Base-by-base conservation (phyloP, 164 flowering plant species). In the Berberis thunbergii region DNA sequence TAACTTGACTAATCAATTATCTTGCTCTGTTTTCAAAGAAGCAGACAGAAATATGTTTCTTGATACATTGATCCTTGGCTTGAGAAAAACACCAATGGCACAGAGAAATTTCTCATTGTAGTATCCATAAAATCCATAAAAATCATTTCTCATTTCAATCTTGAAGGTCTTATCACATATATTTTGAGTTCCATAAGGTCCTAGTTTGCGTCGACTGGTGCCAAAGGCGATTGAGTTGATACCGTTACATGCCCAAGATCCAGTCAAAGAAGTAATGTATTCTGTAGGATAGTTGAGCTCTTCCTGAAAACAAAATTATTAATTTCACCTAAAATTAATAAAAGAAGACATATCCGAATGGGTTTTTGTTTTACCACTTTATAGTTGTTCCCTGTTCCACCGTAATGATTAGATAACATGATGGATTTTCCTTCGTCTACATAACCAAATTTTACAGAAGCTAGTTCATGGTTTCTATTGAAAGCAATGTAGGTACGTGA, bases 81-180 rank as follows among this genome's bases (percentile, higher is more conserved):
- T 54, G n/a, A 54, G 9, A 54, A 9, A 54, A 54, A 54, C 57
- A 54, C 57, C 57, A 11, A 54, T 54, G 0, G 57, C 57, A 5
- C 38, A 9, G n/a, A 54, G 13, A 54, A 9, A 13, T 1, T 13
- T 54, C 2, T 2, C 4, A 54, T 54, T 54, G 4, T n/a, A 8
- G 57, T 54, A 54, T 54, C 57, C 57, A 54, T 54, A 26, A 13
- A 54, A 54, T 54, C 56, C 38, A 54, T 8, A 54, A n/a, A 54
- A 54, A 54, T 13, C 57, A 10, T 9, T 26, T 13, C n/a, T 26
- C 50, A 48, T 48, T 48, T 54, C 38, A 54, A 54, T 11, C 5
- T 1, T 11, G 5, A 54, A 54, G n/a, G n/a, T 26, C 26, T 26
- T 26, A 1, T 11, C 2, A 9, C 9, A 4, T 4, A 6, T n/a